phyloP scores from a whole-genome alignment of 2,329 filamentous ascomycete species.

The Calonectria multiphialidica region DNA sequence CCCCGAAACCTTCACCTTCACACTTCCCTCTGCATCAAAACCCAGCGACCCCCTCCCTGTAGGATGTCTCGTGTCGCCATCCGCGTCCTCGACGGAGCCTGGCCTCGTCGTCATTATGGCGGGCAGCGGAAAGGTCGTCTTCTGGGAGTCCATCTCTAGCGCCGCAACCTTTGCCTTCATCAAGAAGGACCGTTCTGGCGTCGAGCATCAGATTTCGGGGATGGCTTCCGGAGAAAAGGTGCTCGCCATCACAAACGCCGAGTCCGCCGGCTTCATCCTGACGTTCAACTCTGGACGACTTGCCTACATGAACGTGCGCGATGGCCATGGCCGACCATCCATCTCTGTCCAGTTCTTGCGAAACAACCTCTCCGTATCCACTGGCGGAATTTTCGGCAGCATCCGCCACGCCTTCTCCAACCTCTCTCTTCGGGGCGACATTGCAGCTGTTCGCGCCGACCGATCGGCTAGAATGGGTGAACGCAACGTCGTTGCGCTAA shows the following conservation, averaged over 20 bases:
- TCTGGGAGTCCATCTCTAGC: conserved; percentile 95
- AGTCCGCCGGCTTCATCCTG: conserved; percentile 87
- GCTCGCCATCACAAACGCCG: conserved; percentile 83
- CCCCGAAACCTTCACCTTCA: conserved; percentile 83
- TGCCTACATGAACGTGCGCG: conserved; percentile 87
- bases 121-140: conserved; percentile 85
- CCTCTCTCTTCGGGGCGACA: conserved; percentile 78
- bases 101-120: conserved; percentile 91
- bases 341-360: conserved; percentile 84
- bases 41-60: conserved; percentile 81
- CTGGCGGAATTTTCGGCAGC: conserved; percentile 82
- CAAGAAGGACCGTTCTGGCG: conserved; percentile 82
- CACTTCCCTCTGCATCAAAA: conserved; percentile 79
- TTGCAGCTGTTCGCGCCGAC: conserved; percentile 84
- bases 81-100: conserved; percentile 82
- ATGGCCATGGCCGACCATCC: conserved; percentile 86
- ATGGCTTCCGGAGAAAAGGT: conserved; percentile 85
- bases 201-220: conserved; percentile 80
- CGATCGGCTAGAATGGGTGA: conserved; percentile 81
- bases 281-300: conserved; percentile 88
- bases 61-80: conserved; percentile 84
- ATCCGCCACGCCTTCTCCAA: conserved; percentile 82
- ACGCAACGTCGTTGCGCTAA: conserved; percentile 84
- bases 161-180: conserved; percentile 87
- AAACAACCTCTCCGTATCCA: conserved; percentile 66